Base-by-base conservation (phyloP, 2,329 filamentous ascomycete genomes). In the Coniochaeta sp. region DNA sequence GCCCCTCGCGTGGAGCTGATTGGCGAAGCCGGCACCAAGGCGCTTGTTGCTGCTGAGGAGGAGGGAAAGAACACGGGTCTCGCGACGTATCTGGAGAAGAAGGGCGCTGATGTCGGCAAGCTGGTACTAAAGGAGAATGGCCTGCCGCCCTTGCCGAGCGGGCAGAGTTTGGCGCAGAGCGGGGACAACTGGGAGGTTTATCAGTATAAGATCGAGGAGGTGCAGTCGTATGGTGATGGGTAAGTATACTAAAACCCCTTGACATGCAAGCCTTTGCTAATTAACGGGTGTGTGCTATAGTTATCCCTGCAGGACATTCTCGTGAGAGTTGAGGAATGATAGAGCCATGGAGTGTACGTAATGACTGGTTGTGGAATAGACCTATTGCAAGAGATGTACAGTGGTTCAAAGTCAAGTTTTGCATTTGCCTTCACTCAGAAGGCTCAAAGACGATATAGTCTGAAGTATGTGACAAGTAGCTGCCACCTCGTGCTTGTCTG, bases 1-100 rank as follows among this genome's bases (percentile, higher is more conserved):
- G 80, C 79, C 57, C 93, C 95, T 36, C 93, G 91, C 78, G 87
- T 91, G 64, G 91, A 96, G 69, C 83, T 93, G 71, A 83, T 96
- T 62, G 81, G 81, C 64, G 92, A 71, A 79, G 72, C 69, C 8
- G 77, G 84, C 69, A 74, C 73, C 70, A 77, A 83, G 90, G 80
- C 79, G 62, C 79, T 99, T 64, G 88, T 95, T 43, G 85, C 85
- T 31, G 88, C 89, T 31, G 86, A 89, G 78, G 81, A 93, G 72
- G 84, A 91, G 70, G 91, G 89, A 34, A 80, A 88, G 73, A 85
- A 85, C 67, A 84, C 81, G 11, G 88, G 90, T 0, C 76, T 98
- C 63, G 87, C 89, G 38, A 83, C 84, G 59, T 89, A 86, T 64
- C 88, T 97, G 62, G 83, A 90, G 78, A 83, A 86, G 66, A 70